Conservation (phyloP, 257 asterid species). For the Petunia secreta region DNA sequence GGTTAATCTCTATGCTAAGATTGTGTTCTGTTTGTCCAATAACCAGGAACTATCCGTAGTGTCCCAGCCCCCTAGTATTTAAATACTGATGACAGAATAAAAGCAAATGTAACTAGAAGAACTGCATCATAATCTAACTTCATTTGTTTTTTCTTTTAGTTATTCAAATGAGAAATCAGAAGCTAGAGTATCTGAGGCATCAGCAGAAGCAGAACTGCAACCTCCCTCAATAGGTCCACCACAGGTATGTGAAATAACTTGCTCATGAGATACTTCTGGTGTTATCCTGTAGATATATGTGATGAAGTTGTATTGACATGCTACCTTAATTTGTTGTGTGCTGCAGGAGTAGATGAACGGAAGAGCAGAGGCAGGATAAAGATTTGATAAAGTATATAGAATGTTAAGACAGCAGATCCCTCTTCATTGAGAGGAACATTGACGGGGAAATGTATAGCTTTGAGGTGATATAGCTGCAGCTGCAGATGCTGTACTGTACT, state of each 20-base stretch:
- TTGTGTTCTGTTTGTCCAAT: background rate
- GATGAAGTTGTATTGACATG: constrained; percentile 16
- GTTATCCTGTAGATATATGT: background rate
- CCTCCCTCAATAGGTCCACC: constrained; percentile 44
- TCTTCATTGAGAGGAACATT: background rate
- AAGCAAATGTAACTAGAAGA: background rate
- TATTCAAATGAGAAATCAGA: constrained; percentile 90
- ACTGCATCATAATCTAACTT: constrained; percentile 5
- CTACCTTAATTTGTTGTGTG: background rate
- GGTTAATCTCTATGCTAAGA: background rate
- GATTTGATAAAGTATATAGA: constrained; percentile 19
- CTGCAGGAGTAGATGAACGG: constrained; percentile 38
- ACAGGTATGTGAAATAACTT: constrained; percentile 43
- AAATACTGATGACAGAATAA: background rate
- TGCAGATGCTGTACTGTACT: constrained; percentile 8
- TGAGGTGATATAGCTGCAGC: constrained; percentile 14
- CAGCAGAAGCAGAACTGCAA: constrained; percentile 48
- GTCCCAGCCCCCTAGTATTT: background rate
- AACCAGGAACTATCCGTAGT: background rate
- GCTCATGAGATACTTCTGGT: background rate
- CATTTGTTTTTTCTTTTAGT: constrained; percentile 34
- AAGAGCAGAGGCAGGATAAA: constrained; percentile 20
- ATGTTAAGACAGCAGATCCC: background rate
- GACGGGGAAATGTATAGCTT: background rate
- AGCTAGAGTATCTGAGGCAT: constrained; percentile 63